These are phyloP conservation scores for Pneumocystis jirovecii DNA, from an alignment of 1,139 yeast genomes.

Conservation along the genomic window DNA sequence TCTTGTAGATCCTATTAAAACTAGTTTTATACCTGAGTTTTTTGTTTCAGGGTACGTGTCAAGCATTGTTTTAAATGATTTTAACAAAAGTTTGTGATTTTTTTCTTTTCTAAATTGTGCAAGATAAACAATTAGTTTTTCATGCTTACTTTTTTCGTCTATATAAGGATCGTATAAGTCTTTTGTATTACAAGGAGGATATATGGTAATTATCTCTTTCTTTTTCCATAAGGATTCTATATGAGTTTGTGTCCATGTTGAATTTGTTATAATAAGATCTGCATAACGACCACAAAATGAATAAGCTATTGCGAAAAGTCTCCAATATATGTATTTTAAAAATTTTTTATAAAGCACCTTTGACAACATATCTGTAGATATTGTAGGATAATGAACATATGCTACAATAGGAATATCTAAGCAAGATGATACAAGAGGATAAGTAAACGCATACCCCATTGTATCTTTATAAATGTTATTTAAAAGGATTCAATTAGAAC, in stretches of 20 bases:
- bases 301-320: constrained; percentile 35
- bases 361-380: constrained; percentile 70
- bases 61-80: constrained; percentile 43
- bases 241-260: constrained; percentile 83
- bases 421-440: constrained; percentile 42
- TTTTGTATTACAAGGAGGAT: constrained; percentile 79
- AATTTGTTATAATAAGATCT: constrained; percentile 57
- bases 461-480: constrained; percentile 32
- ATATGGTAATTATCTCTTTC: constrained; percentile 37
- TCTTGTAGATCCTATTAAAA: constrained; percentile 76
- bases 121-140: constrained; percentile 50
- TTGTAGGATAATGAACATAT: constrained; percentile 86
- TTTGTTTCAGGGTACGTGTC: constrained; percentile 9
- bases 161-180: constrained; percentile 24
- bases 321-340: constrained; percentile 60
- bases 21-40: constrained; percentile 30
- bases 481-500: not conserved
- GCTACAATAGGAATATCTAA: constrained; percentile 63
- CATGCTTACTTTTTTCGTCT: constrained; percentile 25
- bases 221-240: constrained; percentile 45
- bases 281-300: constrained; percentile 52
- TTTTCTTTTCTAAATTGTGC: constrained; percentile 97
- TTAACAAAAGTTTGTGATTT: constrained; percentile 58
- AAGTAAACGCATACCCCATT: constrained; percentile 81
- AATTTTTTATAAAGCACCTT: constrained; percentile 19